Evolutionary conservation across 2,329 filamentous ascomycete species (phyloP), one percentile per base, ranked within the genome.

Genomic region (Talaromyces rugulosus): DNA sequence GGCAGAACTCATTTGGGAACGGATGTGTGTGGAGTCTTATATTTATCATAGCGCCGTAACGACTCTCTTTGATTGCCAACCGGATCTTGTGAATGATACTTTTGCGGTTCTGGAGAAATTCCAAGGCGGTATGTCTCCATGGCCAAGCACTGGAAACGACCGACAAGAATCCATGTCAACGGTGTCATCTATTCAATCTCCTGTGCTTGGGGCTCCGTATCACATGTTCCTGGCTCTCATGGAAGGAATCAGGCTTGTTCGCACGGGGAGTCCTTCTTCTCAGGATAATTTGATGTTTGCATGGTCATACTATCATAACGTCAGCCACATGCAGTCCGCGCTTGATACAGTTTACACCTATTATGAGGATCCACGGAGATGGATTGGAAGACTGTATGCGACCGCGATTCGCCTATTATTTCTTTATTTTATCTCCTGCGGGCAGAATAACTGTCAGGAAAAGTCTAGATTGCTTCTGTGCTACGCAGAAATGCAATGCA

Each of bases 1-100:
- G 6, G 57, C 60, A 36, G 55, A 58, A 50, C 36, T 62, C 4
- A 34, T 58, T 31, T 62, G 60, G 60, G 60, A 62, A 42, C 55
- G 60, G n/a, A 62, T 58, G 60, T 62, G 60, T 54, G 60, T 62
- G 4, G 60, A 62, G 33, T 58, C 60, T 12, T 62, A 62, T 40
- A 62, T 62, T 12, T 62, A 62, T 34, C 60, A 62, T 33, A 62
- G 56, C 31, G 60, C 60, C 18, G 60, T 58, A n/a, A 62, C 56
- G 23, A 62, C 60, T 34, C 52, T 62, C 14, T 62, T 62, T 7
- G 60, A 62, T 27, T 23, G 36, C 11, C 50, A 44, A 11, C 18
- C 23, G 4, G 53, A 55, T 55, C 51, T 62, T 16, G 53, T 62
- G 44, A 54, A 55, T 47, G 60, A 62, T 40, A 62, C 55, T 18